Percentiles rank a stretch among this genome's conserved stretches.
Conservation (phyloP, 768 basidiomycete species). For the Boletus pseudo-olivaceus region DNA sequence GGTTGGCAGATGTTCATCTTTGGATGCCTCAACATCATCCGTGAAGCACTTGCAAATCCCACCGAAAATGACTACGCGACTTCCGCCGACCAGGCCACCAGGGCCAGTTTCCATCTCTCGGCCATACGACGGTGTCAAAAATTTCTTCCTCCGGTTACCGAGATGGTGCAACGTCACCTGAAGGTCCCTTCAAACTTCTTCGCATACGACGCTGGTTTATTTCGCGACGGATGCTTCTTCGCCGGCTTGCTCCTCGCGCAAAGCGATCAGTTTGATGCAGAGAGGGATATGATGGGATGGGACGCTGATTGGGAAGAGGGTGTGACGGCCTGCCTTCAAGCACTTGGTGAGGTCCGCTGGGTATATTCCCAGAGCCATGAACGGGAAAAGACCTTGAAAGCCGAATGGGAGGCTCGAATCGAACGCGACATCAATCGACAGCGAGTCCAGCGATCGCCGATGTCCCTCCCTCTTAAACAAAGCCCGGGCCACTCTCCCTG, state of each 20-base stretch:
- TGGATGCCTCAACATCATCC: constrained; percentile 86
- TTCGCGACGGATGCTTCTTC: constrained; percentile 88
- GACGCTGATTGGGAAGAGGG: constrained; percentile 32
- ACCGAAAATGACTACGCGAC: constrained; percentile 45
- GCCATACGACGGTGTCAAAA: constrained; percentile 47
- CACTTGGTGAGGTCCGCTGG: constrained; percentile 84
- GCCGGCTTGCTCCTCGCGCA: constrained; percentile 75
- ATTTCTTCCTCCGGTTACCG: constrained; percentile 48
- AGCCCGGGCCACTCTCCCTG: constrained; percentile 30
- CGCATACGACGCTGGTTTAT: constrained; percentile 79
- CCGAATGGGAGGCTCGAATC: constrained; percentile 41
- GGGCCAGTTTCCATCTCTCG: constrained; percentile 44
- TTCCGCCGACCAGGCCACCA: constrained; percentile 45
- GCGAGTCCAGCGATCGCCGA: constrained; percentile 20
- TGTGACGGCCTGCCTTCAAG: constrained; percentile 56
- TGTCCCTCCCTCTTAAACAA: constrained; percentile 21
- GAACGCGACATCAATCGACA: constrained; percentile 31
- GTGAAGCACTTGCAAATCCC: constrained; percentile 56
- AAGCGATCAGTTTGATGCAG: constrained; percentile 35
- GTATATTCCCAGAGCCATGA: constrained; percentile 72
- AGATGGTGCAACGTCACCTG: constrained; percentile 51
- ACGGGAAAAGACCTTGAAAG: constrained; percentile 56
- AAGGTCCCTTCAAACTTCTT: constrained; percentile 53
- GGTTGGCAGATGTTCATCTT: constrained; percentile 94
- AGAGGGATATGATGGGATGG: constrained; percentile 22